These are phyloP conservation scores for Mycena galericulata DNA, from an alignment of 768 basidiomycete species.

Conservation along the genomic window DNA sequence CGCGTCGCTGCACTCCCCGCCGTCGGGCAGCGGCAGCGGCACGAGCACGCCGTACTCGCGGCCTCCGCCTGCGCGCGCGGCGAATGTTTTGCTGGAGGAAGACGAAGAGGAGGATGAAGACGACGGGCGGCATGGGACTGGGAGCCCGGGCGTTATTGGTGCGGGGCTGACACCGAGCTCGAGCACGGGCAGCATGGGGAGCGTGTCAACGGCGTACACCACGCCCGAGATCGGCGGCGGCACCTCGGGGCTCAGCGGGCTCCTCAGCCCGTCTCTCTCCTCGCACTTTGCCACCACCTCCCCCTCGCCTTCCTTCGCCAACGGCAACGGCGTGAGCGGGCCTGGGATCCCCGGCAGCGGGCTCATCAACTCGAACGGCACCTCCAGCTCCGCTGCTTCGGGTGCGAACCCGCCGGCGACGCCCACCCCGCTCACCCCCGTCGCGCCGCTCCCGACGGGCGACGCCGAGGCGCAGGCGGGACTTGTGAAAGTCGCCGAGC, in stretches of 20 bases:
- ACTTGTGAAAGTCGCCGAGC: conserved; percentile 84
- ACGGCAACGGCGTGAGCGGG: not conserved
- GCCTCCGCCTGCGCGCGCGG: conserved; percentile 62
- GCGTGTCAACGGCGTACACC: conserved; percentile 64
- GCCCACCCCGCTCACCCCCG: conserved; percentile 73
- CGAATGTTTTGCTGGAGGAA: conserved; percentile 71
- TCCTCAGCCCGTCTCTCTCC: conserved; percentile 38
- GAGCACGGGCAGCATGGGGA: conserved; percentile 52
- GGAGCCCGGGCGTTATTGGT: conserved; percentile 45
- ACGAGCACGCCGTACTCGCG: conserved; percentile 76
- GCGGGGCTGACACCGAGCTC: conserved; percentile 56
- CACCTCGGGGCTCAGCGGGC: conserved; percentile 46
- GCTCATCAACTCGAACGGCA: conserved; percentile 48
- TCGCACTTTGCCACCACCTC: too few species aligned
- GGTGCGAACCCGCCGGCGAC: conserved; percentile 57
- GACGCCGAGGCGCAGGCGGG: conserved; percentile 83
- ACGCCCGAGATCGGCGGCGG: conserved; percentile 77
- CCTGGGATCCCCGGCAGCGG: conserved; percentile 19
- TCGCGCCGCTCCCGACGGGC: conserved; percentile 76
- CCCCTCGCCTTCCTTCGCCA: too few species aligned
- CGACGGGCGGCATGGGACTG: conserved; percentile 39
- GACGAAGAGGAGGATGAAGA: conserved; percentile 81
- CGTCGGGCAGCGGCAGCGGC: conserved; percentile 62
- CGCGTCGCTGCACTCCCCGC: conserved; percentile 66
- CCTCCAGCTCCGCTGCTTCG: too few species aligned